Percentiles rank a stretch among this genome's conserved stretches.
Evolutionary conservation across 2,329 filamentous ascomycete genomes (phyloP).

Genomic region (Epicoccum nigrum): DNA sequence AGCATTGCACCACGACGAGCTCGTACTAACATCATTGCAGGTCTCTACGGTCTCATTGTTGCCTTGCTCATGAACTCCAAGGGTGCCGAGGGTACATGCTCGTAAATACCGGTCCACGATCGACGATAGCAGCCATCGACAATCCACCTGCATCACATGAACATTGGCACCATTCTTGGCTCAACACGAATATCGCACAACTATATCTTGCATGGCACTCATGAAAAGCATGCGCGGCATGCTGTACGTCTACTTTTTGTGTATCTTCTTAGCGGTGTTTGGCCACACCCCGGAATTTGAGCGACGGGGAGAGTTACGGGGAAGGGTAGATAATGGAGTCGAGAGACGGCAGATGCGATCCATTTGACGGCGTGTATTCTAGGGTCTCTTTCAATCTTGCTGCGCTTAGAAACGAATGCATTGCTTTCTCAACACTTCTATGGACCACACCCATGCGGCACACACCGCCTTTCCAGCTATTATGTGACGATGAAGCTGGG

Average conservation of each 20-base stretch:
- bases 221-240: constrained; percentile 31
- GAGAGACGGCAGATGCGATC: constrained; percentile 40
- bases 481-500: no score
- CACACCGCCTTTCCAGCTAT: no score
- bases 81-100: constrained; percentile 49
- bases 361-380: constrained; percentile 46
- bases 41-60: constrained; percentile 99
- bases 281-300: constrained; percentile 14
- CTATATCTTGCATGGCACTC: constrained; percentile 38
- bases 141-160: constrained; percentile 38
- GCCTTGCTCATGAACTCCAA: constrained; percentile 99
- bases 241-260: constrained; percentile 46
- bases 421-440: constrained; percentile 29
- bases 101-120: constrained; percentile 13
- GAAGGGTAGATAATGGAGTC: constrained; percentile 43
- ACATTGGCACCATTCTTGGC: constrained; percentile 24
- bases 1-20: no score
- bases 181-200: constrained; percentile 28
- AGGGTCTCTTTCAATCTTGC: constrained; percentile 39
- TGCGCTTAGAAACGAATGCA: constrained; percentile 44
- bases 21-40: constrained; percentile 51
- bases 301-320: constrained; percentile 10
- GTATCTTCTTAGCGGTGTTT: constrained; percentile 36
- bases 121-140: constrained; percentile 38
- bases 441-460: no score